These are phyloP conservation scores for Zizania latifolia DNA, from an alignment of 176 grass and related monocot genomes.

Conservation along the genomic window DNA sequence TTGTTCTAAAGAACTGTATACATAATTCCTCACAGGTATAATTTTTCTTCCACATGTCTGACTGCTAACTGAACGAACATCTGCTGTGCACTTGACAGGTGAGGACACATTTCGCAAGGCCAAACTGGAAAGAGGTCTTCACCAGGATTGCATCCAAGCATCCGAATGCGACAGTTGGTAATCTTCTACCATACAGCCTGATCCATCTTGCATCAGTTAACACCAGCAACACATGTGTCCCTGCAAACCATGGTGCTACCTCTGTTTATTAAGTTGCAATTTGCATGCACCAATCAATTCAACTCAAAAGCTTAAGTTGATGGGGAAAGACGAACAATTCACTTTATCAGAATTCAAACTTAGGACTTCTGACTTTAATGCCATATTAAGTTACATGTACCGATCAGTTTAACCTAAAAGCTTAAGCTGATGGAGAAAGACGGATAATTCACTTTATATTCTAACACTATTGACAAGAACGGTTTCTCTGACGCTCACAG, in stretches of 20 bases:
- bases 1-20: background rate
- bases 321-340: no score
- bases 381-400: no score
- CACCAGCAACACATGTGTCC: background rate
- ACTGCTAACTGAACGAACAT: background rate
- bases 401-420: no score
- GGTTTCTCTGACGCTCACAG: constrained; percentile 38
- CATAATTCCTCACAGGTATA: background rate
- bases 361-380: no score
- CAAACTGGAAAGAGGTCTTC: constrained; percentile 95
- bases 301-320: no score
- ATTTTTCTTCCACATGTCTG: background rate
- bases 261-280: background rate
- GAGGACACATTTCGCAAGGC: constrained; percentile 92
- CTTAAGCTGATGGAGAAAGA: no score
- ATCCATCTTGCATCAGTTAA: background rate
- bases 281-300: no score
- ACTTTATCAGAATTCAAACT: no score
- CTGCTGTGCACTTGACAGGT: constrained; percentile 35
- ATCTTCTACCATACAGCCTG: background rate
- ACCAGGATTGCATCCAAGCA: constrained; percentile 71
- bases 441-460: no score
- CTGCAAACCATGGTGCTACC: background rate
- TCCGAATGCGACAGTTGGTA: constrained; percentile 86
- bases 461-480: no score